A percentile compares a stretch with the other conserved stretches of the same genome.
phyloP scores from a whole-genome alignment of 2,329 filamentous ascomycete genomes.

The Cercospora zeae-maydis region DNA sequence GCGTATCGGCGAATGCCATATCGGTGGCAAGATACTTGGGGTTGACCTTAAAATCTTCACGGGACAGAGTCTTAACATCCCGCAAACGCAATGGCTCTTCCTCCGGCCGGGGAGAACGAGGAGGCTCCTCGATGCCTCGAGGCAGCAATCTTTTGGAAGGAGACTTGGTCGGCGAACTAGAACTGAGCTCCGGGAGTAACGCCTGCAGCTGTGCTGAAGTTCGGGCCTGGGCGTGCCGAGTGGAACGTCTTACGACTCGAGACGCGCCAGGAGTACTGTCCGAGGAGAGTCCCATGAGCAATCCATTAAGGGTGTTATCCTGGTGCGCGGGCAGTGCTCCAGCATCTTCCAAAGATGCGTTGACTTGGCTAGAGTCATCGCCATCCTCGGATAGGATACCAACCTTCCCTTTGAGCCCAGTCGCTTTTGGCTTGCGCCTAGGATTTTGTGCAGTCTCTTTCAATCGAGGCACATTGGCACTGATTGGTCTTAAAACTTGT shows the following conservation, averaged over 20 bases:
- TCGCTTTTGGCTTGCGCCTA: constrained; percentile 15
- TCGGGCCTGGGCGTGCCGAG: neutral
- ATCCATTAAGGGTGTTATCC: constrained; percentile 23
- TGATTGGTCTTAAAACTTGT: constrained; percentile 18
- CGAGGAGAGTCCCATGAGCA: constrained; percentile 23
- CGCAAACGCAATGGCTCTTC: constrained; percentile 55
- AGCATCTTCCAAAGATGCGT: constrained; percentile 6
- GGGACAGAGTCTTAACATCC: constrained; percentile 55
- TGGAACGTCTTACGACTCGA: neutral
- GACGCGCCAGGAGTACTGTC: constrained; percentile 16
- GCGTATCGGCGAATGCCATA: constrained; percentile 70
- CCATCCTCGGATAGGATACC: constrained; percentile 32
- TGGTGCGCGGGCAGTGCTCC: neutral
- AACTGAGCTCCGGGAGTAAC: constrained; percentile 5
- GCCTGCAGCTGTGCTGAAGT: constrained; percentile 9
- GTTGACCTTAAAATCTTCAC: constrained; percentile 80
- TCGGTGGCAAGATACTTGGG: constrained; percentile 67
- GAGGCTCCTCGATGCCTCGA: constrained; percentile 21
- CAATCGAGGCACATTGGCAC: constrained; percentile 24
- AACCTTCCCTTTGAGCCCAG: constrained; percentile 21
- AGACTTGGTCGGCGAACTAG: constrained; percentile 10
- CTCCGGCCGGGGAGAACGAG: constrained; percentile 30
- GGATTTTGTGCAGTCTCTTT: neutral
- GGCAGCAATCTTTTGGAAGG: neutral
- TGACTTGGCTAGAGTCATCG: constrained; percentile 23